Evolutionary conservation across 345 rosid genomes (phyloP).

Genomic region (Acer campestre): DNA sequence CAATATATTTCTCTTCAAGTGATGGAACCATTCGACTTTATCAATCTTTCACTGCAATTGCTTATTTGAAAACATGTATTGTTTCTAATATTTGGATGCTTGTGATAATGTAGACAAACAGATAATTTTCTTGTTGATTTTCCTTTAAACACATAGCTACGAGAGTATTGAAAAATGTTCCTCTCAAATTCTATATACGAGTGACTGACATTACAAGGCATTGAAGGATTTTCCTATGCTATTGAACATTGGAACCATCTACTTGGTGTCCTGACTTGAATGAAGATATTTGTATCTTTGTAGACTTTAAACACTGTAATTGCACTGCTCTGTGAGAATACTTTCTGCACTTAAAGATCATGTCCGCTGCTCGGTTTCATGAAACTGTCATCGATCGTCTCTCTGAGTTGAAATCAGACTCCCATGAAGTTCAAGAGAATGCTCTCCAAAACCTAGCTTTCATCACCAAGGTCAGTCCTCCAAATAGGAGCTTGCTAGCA

Average conservation of each 20-base stretch:
- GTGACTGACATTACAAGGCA: not conserved
- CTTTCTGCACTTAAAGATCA: not conserved
- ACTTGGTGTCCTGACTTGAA: conserved; percentile 11
- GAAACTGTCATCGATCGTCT: conserved; percentile 36
- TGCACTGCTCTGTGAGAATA: not conserved
- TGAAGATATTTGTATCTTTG: not conserved
- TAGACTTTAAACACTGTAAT: conserved; percentile 1
- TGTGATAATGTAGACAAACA: not conserved
- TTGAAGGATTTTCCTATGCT: conserved; percentile 14
- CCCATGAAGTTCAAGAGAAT: conserved; percentile 37
- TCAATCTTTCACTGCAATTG: too few relatives aligned
- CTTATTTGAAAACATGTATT: not conserved
- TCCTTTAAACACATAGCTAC: not conserved
- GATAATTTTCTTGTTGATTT: not conserved
- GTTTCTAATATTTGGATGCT: not conserved
- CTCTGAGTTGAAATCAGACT: conserved; percentile 35
- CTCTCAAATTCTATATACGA: not conserved
- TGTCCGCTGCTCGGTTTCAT: conserved; percentile 34
- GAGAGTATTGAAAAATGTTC: not conserved
- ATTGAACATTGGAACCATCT: conserved; percentile 15
- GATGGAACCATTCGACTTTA: not conserved
- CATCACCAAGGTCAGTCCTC: conserved; percentile 50
- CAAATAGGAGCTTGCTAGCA: conserved; percentile 42
- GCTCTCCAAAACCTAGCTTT: conserved; percentile 50
- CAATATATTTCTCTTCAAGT: too few relatives aligned